Evolutionary conservation across 495 filamentous ascomycete species (phyloP).

Genomic region (Staphylotrichum longicolle): DNA sequence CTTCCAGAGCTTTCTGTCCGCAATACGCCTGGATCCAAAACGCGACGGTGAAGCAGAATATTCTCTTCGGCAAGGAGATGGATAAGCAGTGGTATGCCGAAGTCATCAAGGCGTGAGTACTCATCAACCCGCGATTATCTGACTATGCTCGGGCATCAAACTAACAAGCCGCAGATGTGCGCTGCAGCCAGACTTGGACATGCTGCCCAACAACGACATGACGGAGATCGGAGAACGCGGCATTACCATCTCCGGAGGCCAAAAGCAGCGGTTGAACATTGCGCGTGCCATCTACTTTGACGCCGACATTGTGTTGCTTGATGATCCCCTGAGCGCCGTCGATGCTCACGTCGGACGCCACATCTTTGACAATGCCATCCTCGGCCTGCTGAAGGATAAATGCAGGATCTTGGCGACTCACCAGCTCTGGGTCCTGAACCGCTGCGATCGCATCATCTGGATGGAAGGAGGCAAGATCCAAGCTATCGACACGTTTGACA

Average conservation of each 20-base stretch:
- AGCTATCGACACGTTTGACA: constrained; percentile 82
- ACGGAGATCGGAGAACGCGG: constrained; percentile 80
- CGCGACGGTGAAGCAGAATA: constrained; percentile 78
- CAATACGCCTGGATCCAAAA: constrained; percentile 99
- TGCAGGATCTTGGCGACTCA: constrained; percentile 91
- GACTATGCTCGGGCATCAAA: neutral
- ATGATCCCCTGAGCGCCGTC: constrained; percentile 79
- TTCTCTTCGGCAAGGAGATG: constrained; percentile 82
- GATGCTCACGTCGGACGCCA: constrained; percentile 88
- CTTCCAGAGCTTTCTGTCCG: constrained; percentile 81
- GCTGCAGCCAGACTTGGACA: constrained; percentile 68
- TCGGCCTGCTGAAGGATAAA: constrained; percentile 83
- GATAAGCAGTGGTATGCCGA: constrained; percentile 63
- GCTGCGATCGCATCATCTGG: constrained; percentile 87
- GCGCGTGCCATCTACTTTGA: constrained; percentile 84
- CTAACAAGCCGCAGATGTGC: constrained; percentile 57
- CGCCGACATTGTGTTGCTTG: constrained; percentile 77
- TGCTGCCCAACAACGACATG: constrained; percentile 68
- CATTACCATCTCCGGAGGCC: constrained; percentile 78
- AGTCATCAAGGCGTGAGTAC: constrained; percentile 50
- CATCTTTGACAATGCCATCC: constrained; percentile 94
- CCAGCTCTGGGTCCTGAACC: constrained; percentile 85
- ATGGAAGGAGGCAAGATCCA: constrained; percentile 82
- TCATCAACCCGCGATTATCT: neutral
- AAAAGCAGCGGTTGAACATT: constrained; percentile 82